Evolutionary conservation across 2,329 filamentous ascomycete species (phyloP), one percentile per base, ranked within the genome.

Genomic region (Hypoxylon sp.): DNA sequence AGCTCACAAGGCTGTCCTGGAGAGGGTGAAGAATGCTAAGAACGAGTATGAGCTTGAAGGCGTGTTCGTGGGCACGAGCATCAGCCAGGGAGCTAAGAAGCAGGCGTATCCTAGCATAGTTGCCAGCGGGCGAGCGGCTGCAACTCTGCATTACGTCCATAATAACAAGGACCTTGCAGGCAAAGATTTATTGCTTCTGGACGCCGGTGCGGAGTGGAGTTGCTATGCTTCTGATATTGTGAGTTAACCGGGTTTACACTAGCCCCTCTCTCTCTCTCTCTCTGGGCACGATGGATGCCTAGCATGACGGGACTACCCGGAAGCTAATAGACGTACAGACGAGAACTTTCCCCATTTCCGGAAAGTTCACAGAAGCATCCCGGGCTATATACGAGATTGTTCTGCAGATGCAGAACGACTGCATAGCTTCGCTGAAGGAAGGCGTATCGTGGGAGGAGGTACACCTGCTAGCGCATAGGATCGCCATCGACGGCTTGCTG

Each of bases 91-190:
- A 22, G 91, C 91, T 54, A 90, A 89, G 75, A 89, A 96, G 72
- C 93, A 96, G 82, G 90, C 95, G 0, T 98, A 98, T 79, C 87
- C 91, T 70, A 90, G 91, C 64, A 97, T 98, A 73, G 89, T 96
- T 16, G 95, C 93, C 0, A 87, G 87, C 32, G 95, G 95, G 9
- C 85, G 88, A 4, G 90, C 92, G 14, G 94, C 91, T 0, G 92
- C 93, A 4, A 96, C 93, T 1, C 84, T 97, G 32, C 95, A 97
- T 80, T 97, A 97, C 73, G 87, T 93, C 22, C 87, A 90, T 74
- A 97, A 97, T 77, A 84, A 93, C 68, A 84, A 90, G 73, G 84
- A 89, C 0, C 80, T 95, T 33, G 79, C 80, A 0, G 88, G 87
- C 44, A 93, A 95, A 80, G 87, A 92, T 57, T 90, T 96, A 72